Percentiles rank a stretch among this genome's conserved stretches.
Conservation (phyloP, 2,329 filamentous ascomycete species). For the Trichophyton equinum region DNA sequence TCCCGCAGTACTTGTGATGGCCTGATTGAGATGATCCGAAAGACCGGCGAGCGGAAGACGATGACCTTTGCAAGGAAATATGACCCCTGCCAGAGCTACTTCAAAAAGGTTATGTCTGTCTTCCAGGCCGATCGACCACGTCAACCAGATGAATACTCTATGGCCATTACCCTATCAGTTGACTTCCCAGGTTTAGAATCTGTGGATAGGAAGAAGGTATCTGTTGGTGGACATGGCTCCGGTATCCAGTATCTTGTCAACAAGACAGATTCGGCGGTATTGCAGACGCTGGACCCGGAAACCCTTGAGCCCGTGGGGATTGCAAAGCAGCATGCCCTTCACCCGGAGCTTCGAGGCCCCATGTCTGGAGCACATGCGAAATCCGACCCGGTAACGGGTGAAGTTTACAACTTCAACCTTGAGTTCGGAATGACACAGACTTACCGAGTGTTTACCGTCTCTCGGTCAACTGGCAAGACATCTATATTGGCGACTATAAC, state of each 20-base stretch:
- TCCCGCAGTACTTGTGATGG: slow-evolving; percentile 57
- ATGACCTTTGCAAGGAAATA: slow-evolving; percentile 58
- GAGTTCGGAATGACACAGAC: slow-evolving; percentile 43
- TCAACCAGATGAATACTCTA: slow-evolving; percentile 38
- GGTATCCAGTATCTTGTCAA: slow-evolving; percentile 44
- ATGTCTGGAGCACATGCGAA: slow-evolving; percentile 60
- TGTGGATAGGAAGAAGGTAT: slow-evolving; percentile 14
- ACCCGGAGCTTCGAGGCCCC: slow-evolving; percentile 55
- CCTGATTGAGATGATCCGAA: slow-evolving; percentile 48
- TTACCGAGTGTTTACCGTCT: slow-evolving; percentile 59
- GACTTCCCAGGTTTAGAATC: slow-evolving; percentile 47
- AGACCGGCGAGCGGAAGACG: slow-evolving; percentile 43
- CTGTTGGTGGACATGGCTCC: slow-evolving; percentile 18
- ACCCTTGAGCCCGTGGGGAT: slow-evolving; percentile 61
- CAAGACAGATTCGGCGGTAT: slow-evolving; percentile 43
- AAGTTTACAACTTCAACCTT: slow-evolving; percentile 75
- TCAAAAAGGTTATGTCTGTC: slow-evolving; percentile 56
- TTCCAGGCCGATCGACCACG: slow-evolving; percentile 31
- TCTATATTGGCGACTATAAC: slow-evolving; percentile 57
- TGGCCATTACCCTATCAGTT: slow-evolving; percentile 53
- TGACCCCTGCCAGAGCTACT: slow-evolving; percentile 63
- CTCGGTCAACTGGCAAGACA: slow-evolving; percentile 50
- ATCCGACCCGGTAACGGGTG: slow-evolving; percentile 58
- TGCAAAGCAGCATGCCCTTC: slow-evolving; percentile 48
- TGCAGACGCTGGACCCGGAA: slow-evolving; percentile 53